Percentiles rank a stretch among this genome's conserved stretches.
These are phyloP conservation scores for Curvularia lunata DNA, from an alignment of 2,329 filamentous ascomycete genomes.

Conservation along the genomic window DNA sequence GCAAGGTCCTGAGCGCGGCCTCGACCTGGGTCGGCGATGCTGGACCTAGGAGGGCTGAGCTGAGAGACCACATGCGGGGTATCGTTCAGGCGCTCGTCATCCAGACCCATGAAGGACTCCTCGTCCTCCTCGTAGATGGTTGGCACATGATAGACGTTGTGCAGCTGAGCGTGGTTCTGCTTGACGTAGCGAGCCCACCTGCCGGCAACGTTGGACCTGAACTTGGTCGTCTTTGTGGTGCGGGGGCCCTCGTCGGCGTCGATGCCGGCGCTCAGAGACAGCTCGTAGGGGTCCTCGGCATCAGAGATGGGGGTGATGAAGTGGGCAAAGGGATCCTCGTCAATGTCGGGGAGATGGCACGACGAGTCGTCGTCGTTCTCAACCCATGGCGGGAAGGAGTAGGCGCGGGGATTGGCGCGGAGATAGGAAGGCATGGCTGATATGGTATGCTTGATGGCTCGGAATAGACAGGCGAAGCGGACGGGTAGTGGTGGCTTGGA, in stretches of 20 bases:
- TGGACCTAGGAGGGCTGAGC: constrained; percentile 36
- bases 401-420: constrained; percentile 36
- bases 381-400: constrained; percentile 46
- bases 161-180: constrained; percentile 42
- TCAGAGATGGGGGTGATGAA: constrained; percentile 52
- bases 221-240: constrained; percentile 45
- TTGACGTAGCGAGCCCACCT: constrained; percentile 52
- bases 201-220: constrained; percentile 48
- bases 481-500: constrained; percentile 30
- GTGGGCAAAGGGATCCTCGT: constrained; percentile 53
- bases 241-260: constrained; percentile 37
- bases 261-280: constrained; percentile 50
- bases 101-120: constrained; percentile 47
- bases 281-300: constrained; percentile 50
- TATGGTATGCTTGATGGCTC: constrained; percentile 32
- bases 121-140: constrained; percentile 43
- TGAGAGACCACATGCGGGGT: constrained; percentile 39
- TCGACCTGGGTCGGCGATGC: constrained; percentile 42
- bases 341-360: constrained; percentile 47
- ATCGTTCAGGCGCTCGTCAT: constrained; percentile 44
- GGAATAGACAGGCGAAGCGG: constrained; percentile 30
- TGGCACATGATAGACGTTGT: constrained; percentile 41
- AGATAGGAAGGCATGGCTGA: constrained; percentile 46
- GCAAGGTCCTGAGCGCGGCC: constrained; percentile 48
- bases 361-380: constrained; percentile 35